Evolutionary conservation across 2,329 filamentous ascomycete genomes (phyloP).

Genomic region (Delphinella strobiligena): DNA sequence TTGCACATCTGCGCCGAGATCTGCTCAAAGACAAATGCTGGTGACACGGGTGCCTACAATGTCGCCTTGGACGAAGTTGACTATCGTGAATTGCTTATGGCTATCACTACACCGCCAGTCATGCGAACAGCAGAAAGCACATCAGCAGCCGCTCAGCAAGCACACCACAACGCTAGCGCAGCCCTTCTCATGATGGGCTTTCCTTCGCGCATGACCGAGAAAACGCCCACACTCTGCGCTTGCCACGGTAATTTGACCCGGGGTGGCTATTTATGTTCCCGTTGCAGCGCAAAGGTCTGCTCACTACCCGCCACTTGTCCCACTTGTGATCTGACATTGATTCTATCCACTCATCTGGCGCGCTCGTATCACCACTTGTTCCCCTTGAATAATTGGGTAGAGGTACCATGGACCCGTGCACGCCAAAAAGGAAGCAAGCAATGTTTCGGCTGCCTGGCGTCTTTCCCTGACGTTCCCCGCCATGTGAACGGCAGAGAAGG

Average conservation of each 20-base stretch:
- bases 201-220: constrained; percentile 69
- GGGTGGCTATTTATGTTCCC: constrained; percentile 82
- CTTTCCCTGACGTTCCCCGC: constrained; percentile 50
- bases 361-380: constrained; percentile 92
- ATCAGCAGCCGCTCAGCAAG: constrained; percentile 8
- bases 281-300: constrained; percentile 83
- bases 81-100: constrained; percentile 79
- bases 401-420: constrained; percentile 74
- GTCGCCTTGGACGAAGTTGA: constrained; percentile 80
- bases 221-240: constrained; percentile 66
- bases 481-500: constrained; percentile 12
- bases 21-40: constrained; percentile 74
- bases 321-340: constrained; percentile 79
- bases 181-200: constrained; percentile 95
- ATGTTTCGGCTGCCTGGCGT: constrained; percentile 67
- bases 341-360: constrained; percentile 84
- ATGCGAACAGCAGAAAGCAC: constrained; percentile 40
- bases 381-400: constrained; percentile 78
- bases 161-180: constrained; percentile 25
- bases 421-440: constrained; percentile 31
- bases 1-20: constrained; percentile 87
- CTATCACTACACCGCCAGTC: constrained; percentile 77
- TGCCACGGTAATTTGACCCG: constrained; percentile 75
- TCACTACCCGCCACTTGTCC: constrained; percentile 82
- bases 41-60: constrained; percentile 63